phyloP scores from a whole-genome alignment of 1,284 basidiomycete genomes.

The Apiotrichum montevideense region DNA sequence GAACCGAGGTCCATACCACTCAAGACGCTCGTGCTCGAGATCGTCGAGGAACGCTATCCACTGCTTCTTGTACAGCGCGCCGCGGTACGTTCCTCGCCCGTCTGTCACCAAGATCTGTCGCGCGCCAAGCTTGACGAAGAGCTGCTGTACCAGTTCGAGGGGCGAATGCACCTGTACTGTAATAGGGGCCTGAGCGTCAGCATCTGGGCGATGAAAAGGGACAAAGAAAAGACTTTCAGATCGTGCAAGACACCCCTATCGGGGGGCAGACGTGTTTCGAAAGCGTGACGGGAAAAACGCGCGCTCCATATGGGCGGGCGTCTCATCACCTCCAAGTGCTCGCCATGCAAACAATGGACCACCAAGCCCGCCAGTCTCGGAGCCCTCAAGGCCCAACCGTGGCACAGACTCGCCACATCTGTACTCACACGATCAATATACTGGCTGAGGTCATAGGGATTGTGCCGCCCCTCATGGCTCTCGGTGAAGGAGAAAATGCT shows the following conservation, averaged over 20 bases:
- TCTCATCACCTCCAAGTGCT: too few relatives aligned
- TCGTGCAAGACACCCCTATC: too few relatives aligned
- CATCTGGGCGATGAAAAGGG: too few relatives aligned
- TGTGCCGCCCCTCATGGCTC: conserved; percentile 41
- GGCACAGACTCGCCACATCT: not conserved
- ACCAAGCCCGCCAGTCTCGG: too few relatives aligned
- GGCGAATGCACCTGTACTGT: conserved; percentile 76
- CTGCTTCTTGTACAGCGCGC: conserved; percentile 85
- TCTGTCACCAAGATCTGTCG: conserved; percentile 81
- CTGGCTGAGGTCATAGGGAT: conserved; percentile 75
- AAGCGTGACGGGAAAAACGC: too few relatives aligned
- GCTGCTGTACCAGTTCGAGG: conserved; percentile 80
- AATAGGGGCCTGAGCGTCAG: conserved; percentile 62
- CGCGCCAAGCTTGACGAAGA: conserved; percentile 88
- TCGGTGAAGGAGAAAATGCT: conserved; percentile 44
- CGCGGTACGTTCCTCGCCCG: conserved; percentile 74
- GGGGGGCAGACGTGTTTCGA: too few relatives aligned
- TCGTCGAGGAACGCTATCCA: conserved; percentile 77
- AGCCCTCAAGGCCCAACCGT: too few relatives aligned
- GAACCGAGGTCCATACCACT: not conserved
- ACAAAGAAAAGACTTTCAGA: too few relatives aligned
- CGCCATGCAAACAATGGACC: too few relatives aligned
- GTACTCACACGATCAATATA: conserved; percentile 78
- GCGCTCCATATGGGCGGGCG: too few relatives aligned
- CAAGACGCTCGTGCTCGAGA: conserved; percentile 52